Base-by-base conservation (phyloP, 2,329 filamentous ascomycete species). In the Scedosporium dehoogii region DNA sequence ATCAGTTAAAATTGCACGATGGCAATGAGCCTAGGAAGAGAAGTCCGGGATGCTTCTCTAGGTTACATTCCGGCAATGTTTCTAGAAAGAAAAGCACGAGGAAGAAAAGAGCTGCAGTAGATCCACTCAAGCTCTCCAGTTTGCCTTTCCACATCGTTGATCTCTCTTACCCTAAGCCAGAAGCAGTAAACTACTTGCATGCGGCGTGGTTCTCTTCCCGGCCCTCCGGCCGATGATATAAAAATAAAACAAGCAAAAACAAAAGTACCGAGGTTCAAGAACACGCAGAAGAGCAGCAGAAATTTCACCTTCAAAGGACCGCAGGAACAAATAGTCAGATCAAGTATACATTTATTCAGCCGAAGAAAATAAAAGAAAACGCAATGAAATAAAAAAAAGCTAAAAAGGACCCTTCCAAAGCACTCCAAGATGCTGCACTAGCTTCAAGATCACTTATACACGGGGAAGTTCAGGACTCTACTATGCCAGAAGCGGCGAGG, bases 371-470 rank as follows among this genome's bases (percentile, higher is more conserved):
- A 48, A 18, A 48, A n/a, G 21, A 3, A 18, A 21, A 18, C 18
- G 16, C 44, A 48, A 21, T 18, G 44, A 48, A n/a, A 48, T 21
- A 48, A 48, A 1, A 48, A 69, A 71, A 71, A 69, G 67, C 68
- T 65, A 66, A 64, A 48, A 67, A 67, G 67, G 67, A 64, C 63
- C 66, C 66, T 67, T 68, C 65, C 67, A 63, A 63, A 68, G 66
- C 66, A 21, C 44, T 18, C 44, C 60, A 67, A 70, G 72, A 73
- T 67, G 69, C 69, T 74, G 70, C 69, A 75, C 74, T 76, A 75
- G 71, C 72, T 72, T 74, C 72, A 66, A 67, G 69, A 70, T 75
- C 74, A 48, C 44, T 48, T 48, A 48, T 48, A 48, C 44, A 48
- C 44, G 44, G 44, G 21, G 44, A 48, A 38, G 44, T 21, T 21